These are phyloP conservation scores for Solanum microdontum DNA, from an alignment of 257 asterid genomes.

Conservation along the genomic window DNA sequence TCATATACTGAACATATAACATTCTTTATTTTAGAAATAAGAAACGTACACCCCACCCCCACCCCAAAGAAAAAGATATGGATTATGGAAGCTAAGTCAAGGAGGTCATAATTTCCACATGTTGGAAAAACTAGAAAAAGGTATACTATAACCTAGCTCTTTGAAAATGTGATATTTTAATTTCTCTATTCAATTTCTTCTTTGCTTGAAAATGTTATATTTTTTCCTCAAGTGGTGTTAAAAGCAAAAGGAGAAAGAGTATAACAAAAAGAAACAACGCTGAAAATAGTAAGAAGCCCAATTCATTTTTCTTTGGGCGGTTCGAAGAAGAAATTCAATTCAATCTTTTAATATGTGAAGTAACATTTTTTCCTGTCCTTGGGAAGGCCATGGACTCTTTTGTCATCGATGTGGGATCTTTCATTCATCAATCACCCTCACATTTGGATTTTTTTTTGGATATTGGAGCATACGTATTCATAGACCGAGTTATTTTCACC, in stretches of 20 bases:
- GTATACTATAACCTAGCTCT: neutral
- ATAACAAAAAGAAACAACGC: neutral
- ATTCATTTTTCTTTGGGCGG: neutral
- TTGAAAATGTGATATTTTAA: neutral
- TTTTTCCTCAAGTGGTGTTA: neutral
- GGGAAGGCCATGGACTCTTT: neutral
- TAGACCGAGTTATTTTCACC: neutral
- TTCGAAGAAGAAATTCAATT: neutral
- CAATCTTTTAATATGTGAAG: neutral
- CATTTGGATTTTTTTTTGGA: rapidly evolving
- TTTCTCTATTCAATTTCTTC: neutral
- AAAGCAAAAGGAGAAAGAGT: neutral
- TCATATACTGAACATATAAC: neutral
- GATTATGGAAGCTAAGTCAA: neutral
- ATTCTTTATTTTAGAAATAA: no score
- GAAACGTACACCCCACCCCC: neutral
- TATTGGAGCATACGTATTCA: neutral
- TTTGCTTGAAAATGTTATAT: neutral
- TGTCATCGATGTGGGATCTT: neutral
- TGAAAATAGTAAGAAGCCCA: neutral
- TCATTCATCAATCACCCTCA: rapidly evolving
- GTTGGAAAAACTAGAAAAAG: neutral
- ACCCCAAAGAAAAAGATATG: neutral
- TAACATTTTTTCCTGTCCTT: neutral
- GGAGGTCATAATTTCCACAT: neutral